Conservation (phyloP, 2,329 filamentous ascomycete genomes). For the Fusarium marasasianum region DNA sequence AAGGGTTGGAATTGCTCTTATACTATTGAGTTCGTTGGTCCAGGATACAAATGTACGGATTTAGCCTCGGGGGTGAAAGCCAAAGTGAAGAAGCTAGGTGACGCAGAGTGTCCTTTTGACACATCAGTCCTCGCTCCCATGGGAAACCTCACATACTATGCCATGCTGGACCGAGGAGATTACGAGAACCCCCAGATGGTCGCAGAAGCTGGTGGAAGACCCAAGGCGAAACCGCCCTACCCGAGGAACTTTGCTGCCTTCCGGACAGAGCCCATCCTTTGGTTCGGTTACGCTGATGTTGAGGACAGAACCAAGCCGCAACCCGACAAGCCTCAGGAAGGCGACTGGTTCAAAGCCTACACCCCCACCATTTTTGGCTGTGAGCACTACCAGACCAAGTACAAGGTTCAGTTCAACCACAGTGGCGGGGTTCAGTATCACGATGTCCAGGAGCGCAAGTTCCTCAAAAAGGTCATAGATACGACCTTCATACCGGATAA, state of each 20-base stretch:
- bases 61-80: slow-evolving; percentile 24
- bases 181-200: slow-evolving; percentile 31
- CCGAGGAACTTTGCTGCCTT: slow-evolving; percentile 37
- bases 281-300: slow-evolving; percentile 40
- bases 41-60: slow-evolving; percentile 34
- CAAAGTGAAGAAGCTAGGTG: slow-evolving; percentile 26
- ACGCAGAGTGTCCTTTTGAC: slow-evolving; percentile 32
- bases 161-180: slow-evolving; percentile 30
- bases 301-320: slow-evolving; percentile 29
- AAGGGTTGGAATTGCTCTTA: slow-evolving; percentile 41
- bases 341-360: slow-evolving; percentile 37
- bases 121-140: slow-evolving; percentile 29
- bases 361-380: slow-evolving; percentile 42
- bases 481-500: slow-evolving; percentile 21
- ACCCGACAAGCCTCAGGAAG: slow-evolving; percentile 1
- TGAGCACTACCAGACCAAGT: slow-evolving; percentile 37
- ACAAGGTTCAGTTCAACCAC: slow-evolving; percentile 38
- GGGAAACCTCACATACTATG: slow-evolving; percentile 37
- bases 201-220: slow-evolving; percentile 13
- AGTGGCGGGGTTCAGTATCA: slow-evolving; percentile 33
- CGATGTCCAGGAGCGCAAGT: slow-evolving; percentile 28
- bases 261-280: slow-evolving; percentile 38
- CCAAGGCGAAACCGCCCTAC: slow-evolving; percentile 24
- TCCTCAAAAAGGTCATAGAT: slow-evolving; percentile 30
- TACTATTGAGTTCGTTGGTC: slow-evolving; percentile 32